phyloP scores from a whole-genome alignment of 1,284 basidiomycete species.

The Serendipita sp. region DNA sequence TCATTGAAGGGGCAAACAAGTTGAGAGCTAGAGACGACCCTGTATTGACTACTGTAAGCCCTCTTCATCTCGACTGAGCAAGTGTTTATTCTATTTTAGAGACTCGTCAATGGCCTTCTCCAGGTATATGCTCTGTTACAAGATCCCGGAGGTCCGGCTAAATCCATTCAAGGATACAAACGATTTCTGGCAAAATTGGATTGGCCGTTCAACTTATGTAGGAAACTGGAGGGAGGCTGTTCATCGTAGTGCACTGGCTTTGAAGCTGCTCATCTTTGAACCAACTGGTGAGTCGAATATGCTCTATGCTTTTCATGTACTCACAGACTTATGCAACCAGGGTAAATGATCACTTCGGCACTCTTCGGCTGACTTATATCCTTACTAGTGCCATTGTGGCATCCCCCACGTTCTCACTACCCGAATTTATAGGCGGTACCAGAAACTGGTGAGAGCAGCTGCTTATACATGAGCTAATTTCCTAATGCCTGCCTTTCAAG shows the following conservation, averaged over 20 bases:
- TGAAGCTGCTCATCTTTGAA: conserved; percentile 75
- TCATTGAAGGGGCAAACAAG: conserved; percentile 34
- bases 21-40: conserved; percentile 44
- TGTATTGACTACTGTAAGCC: conserved; percentile 41
- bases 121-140: conserved; percentile 25
- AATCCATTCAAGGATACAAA: conserved; percentile 45
- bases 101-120: conserved; percentile 39
- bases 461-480: neutral
- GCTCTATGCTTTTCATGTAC: neutral
- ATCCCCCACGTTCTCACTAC: conserved; percentile 84
- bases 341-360: neutral
- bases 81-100: conserved; percentile 19
- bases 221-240: conserved; percentile 92
- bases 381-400: conserved; percentile 68
- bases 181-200: conserved; percentile 79
- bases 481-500: conserved; percentile 21
- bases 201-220: conserved; percentile 63
- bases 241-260: conserved; percentile 71
- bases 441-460: conserved; percentile 53
- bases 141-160: conserved; percentile 5
- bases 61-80: neutral
- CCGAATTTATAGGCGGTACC: conserved; percentile 77
- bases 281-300: conserved; percentile 35
- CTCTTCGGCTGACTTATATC: conserved; percentile 6
- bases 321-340: too few relatives aligned